Conservation (phyloP, 257 asterid species). For the Voacanga thouarsii region DNA sequence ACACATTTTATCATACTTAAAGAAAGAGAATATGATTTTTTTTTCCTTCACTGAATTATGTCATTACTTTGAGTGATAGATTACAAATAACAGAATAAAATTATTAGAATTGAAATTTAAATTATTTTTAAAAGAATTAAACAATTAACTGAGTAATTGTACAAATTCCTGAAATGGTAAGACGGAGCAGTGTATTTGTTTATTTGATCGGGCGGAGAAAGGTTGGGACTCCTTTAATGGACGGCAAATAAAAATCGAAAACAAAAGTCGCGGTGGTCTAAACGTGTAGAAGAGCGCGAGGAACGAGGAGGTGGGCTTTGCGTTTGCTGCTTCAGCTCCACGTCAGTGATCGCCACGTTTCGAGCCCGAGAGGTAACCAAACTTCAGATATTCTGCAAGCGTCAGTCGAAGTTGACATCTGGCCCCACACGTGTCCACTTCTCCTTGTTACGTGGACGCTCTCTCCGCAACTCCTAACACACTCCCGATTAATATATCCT, state of each 20-base stretch:
- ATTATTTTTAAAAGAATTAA: no score
- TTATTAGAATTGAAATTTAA: no score
- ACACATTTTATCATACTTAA: no score
- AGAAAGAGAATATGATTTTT: no score
- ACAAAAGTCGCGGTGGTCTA: constrained; percentile 1
- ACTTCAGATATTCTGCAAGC: constrained; percentile 44
- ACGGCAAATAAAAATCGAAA: neutral
- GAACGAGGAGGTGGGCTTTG: neutral
- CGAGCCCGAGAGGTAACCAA: constrained; percentile 8
- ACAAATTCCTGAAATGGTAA: no score
- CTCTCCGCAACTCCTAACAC: constrained; percentile 17
- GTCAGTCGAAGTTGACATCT: constrained; percentile 44
- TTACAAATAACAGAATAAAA: no score
- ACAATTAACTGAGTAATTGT: no score
- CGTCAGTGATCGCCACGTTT: constrained; percentile 51
- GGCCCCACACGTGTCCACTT: constrained; percentile 42
- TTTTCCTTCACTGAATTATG: no score
- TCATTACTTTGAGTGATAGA: no score
- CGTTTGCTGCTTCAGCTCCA: constrained; percentile 24
- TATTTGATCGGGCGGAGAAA: no score
- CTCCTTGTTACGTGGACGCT: constrained; percentile 29
- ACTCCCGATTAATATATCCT: neutral
- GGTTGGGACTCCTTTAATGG: neutral
- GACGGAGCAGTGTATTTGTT: no score
- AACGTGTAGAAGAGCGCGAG: neutral